Percentiles rank a stretch among this genome's conserved stretches.
These are phyloP conservation scores for Amphirosellinia nigrospora DNA, from an alignment of 495 filamentous ascomycete genomes.

Conservation along the genomic window DNA sequence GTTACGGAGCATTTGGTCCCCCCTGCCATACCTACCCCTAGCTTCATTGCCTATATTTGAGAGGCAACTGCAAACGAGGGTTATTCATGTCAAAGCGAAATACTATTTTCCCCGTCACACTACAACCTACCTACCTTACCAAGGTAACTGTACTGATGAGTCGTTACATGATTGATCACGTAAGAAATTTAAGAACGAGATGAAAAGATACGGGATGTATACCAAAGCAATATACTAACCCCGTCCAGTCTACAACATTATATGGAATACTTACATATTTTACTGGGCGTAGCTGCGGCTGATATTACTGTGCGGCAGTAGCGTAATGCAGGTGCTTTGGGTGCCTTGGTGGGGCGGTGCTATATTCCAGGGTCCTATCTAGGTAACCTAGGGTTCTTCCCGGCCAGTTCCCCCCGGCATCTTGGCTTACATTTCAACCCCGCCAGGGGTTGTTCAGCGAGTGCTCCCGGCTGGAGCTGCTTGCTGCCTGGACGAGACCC, in stretches of 20 bases:
- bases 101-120: too few species aligned
- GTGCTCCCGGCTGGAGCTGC: neutral
- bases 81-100: too few species aligned
- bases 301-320: neutral
- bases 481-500: neutral
- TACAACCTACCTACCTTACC: too few species aligned
- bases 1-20: slow-evolving; percentile 8
- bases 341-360: neutral
- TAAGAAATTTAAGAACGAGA: neutral
- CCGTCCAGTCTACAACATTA: neutral
- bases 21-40: neutral
- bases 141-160: too few species aligned
- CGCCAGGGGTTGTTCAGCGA: neutral
- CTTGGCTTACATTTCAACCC: neutral
- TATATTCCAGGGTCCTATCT: neutral
- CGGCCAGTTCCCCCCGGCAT: neutral
- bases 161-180: neutral
- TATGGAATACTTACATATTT: too few species aligned
- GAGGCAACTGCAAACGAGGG: too few species aligned
- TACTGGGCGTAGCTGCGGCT: neutral
- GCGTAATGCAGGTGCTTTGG: neutral
- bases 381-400: neutral
- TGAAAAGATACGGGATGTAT: neutral
- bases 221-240: neutral
- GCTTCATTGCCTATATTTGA: neutral